Conservation (phyloP, 2,329 filamentous ascomycete genomes). For the Aureobasidium leucospermi region DNA sequence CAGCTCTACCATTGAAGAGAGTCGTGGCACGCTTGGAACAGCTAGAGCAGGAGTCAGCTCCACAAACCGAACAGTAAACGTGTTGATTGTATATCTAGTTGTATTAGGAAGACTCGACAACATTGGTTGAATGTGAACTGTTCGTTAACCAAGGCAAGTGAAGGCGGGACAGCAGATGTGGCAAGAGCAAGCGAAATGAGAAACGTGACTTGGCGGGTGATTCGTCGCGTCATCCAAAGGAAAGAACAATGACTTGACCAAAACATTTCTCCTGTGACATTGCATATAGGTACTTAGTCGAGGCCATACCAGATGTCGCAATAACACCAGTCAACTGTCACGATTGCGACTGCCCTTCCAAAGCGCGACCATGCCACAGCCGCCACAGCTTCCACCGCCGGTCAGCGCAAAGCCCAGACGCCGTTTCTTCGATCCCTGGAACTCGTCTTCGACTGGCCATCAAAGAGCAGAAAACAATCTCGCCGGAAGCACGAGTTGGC, state of each 20-base stretch:
- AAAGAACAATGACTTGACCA: neutral
- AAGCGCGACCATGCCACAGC: neutral
- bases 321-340: neutral
- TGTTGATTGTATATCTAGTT: no score
- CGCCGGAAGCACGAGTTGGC: conserved; percentile 60
- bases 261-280: neutral
- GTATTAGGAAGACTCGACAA: no score
- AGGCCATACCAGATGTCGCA: neutral
- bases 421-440: conserved; percentile 95
- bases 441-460: conserved; percentile 80
- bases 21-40: conserved; percentile 12
- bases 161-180: neutral
- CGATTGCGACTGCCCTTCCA: neutral
- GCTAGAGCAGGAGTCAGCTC: neutral
- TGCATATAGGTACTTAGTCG: neutral
- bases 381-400: neutral
- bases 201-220: conserved; percentile 6
- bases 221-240: conserved; percentile 12
- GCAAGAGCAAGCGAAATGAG: conserved; percentile 7
- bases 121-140: no score
- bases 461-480: conserved; percentile 65
- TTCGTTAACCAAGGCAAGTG: neutral
- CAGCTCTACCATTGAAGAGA: conserved; percentile 24
- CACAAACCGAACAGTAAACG: neutral
- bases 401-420: conserved; percentile 93